A percentile compares a stretch with the other conserved stretches of the same genome.
These are phyloP conservation scores for Coniochaeta prunicola DNA, from an alignment of 2,329 filamentous ascomycete species.

Conservation along the genomic window DNA sequence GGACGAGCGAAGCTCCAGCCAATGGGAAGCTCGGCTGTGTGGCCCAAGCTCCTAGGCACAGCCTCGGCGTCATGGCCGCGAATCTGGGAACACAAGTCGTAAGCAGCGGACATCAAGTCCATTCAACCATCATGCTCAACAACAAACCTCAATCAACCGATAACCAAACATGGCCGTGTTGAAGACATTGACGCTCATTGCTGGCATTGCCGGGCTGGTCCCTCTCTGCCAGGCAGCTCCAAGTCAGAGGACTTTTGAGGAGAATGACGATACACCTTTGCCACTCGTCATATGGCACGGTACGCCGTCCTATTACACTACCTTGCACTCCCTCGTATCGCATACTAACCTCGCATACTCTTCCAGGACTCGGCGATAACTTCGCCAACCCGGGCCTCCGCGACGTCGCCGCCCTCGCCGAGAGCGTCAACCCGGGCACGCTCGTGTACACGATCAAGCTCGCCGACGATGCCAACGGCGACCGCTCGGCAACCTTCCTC, in stretches of 20 bases:
- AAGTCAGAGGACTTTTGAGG: constrained; percentile 19
- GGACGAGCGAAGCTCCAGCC: too few species aligned
- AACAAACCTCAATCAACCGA: not conserved
- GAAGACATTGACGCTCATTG: constrained; percentile 16
- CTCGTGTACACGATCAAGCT: constrained; percentile 75
- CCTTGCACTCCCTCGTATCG: constrained; percentile 28
- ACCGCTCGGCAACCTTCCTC: constrained; percentile 81
- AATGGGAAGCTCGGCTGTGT: constrained; percentile 8
- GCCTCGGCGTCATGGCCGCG: not conserved
- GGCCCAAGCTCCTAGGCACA: not conserved
- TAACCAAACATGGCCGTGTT: constrained; percentile 17
- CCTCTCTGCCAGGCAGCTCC: constrained; percentile 23
- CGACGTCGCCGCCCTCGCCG: constrained; percentile 62
- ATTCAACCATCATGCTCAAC: not conserved
- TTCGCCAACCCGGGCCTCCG: constrained; percentile 71
- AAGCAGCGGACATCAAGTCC: not conserved
- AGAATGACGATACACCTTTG: constrained; percentile 58
- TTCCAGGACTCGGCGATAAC: constrained; percentile 55
- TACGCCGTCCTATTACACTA: constrained; percentile 11
- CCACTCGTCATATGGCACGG: constrained; percentile 94
- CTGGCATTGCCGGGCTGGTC: constrained; percentile 23
- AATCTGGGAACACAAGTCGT: not conserved
- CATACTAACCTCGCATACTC: not conserved
- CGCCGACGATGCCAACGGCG: constrained; percentile 54
- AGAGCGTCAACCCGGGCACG: constrained; percentile 71